Conservation (phyloP, 2,329 filamentous ascomycete species). For the Claviceps fusiformis region DNA sequence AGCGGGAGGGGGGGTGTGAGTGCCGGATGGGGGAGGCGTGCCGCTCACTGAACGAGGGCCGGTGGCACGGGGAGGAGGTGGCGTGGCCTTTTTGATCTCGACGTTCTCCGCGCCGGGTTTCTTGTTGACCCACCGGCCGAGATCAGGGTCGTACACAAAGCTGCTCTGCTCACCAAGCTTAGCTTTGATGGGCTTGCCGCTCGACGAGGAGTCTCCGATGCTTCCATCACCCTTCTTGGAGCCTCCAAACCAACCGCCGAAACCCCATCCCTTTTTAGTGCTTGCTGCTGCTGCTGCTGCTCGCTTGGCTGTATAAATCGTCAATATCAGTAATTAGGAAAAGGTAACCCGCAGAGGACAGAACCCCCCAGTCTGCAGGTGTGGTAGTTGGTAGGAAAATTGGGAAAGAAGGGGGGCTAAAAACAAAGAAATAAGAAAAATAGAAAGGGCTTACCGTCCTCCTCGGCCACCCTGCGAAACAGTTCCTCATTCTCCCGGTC, state of each 20-base stretch:
- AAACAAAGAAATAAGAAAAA: not conserved
- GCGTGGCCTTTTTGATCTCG: slow-evolving; percentile 49
- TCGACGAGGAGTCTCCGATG: slow-evolving; percentile 25
- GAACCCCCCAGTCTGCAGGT: too few species aligned
- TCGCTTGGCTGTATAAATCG: slow-evolving; percentile 41
- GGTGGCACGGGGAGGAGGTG: slow-evolving; percentile 61
- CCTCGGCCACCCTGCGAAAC: slow-evolving; percentile 71
- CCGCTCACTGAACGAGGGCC: slow-evolving; percentile 38
- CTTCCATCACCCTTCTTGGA: slow-evolving; percentile 39
- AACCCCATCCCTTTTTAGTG: slow-evolving; percentile 61
- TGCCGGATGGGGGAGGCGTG: slow-evolving; percentile 33
- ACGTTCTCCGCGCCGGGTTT: slow-evolving; percentile 58
- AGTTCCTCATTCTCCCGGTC: slow-evolving; percentile 74
- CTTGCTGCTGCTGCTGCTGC: slow-evolving; percentile 28
- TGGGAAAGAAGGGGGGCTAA: too few species aligned
- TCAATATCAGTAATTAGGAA: not conserved
- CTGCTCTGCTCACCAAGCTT: slow-evolving; percentile 89
- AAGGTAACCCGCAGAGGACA: not conserved
- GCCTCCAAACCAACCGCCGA: slow-evolving; percentile 74
- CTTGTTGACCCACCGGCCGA: slow-evolving; percentile 98
- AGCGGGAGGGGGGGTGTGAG: slow-evolving; percentile 22
- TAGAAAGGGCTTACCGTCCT: slow-evolving; percentile 41
- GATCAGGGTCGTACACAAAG: slow-evolving; percentile 89
- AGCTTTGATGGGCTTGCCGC: slow-evolving; percentile 64
- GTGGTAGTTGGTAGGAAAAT: too few species aligned